Percentiles rank a stretch among this genome's conserved stretches.
These are phyloP conservation scores for Glarea lozoyensis DNA, from an alignment of 495 filamentous ascomycete genomes.

Conservation along the genomic window DNA sequence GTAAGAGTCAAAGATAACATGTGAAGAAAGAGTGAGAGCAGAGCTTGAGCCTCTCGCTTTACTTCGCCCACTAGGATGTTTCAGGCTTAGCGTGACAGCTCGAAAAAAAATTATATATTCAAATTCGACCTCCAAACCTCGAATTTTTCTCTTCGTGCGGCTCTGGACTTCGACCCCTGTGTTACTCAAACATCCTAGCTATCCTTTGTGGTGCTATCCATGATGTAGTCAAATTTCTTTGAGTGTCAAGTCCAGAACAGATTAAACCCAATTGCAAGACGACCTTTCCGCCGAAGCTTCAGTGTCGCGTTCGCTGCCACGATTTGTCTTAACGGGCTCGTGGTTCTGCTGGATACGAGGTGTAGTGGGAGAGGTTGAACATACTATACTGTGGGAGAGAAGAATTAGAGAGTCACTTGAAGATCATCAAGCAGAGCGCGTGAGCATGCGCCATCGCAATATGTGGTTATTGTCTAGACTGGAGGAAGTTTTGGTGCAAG, in stretches of 20 bases:
- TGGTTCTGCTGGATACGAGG: slow-evolving; percentile 14
- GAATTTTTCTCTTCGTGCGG: slow-evolving; percentile 21
- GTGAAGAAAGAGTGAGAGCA: too few species aligned
- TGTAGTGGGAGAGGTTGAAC: slow-evolving; percentile 13
- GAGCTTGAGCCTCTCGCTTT: too few species aligned
- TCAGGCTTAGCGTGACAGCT: too few species aligned
- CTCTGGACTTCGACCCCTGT: slow-evolving; percentile 19
- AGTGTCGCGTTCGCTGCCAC: slow-evolving; percentile 14
- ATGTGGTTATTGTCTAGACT: too few species aligned
- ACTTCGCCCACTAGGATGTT: too few species aligned
- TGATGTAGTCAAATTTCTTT: slow-evolving; percentile 19
- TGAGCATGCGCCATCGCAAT: too few species aligned
- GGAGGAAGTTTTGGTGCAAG: too few species aligned
- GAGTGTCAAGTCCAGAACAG: slow-evolving; percentile 23
- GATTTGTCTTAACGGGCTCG: slow-evolving; percentile 25
- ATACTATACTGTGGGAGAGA: slow-evolving; percentile 4
- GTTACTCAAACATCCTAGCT: slow-evolving; percentile 20
- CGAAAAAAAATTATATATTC: too few species aligned
- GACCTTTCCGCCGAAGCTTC: slow-evolving; percentile 3
- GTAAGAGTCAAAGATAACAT: too few species aligned
- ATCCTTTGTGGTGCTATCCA: slow-evolving; percentile 2
- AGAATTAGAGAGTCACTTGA: neutral
- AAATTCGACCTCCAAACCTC: slow-evolving; percentile 1
- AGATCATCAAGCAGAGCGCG: too few species aligned
- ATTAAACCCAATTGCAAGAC: slow-evolving; percentile 24